Conservation (phyloP, 108 stramenopile species). For the Conticribra guillardii region DNA sequence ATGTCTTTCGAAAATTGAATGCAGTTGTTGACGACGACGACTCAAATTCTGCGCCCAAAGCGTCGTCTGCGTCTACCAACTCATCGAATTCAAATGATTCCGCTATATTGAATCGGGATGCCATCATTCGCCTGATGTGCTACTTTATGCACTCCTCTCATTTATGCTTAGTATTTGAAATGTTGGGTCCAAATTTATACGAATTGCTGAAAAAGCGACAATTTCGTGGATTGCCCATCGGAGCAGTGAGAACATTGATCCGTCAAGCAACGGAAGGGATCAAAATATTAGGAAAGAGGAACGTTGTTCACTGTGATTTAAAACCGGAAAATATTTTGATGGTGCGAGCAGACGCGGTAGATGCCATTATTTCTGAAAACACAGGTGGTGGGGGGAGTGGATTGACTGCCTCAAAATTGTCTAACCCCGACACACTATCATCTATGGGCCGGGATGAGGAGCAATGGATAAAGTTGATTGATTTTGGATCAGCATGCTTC, state of each 20-base stretch:
- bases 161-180: slow-evolving; percentile 95
- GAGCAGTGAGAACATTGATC: slow-evolving; percentile 74
- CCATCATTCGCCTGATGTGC: slow-evolving; percentile 84
- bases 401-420: not conserved
- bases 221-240: slow-evolving; percentile 92
- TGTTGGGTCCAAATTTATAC: slow-evolving; percentile 91
- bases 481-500: slow-evolving; percentile 97
- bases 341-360: slow-evolving; percentile 55
- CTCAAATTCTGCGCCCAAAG: slow-evolving; percentile 6
- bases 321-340: slow-evolving; percentile 99
- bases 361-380: slow-evolving; percentile 45
- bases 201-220: slow-evolving; percentile 93
- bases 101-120: slow-evolving; percentile 37
- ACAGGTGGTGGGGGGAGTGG: slow-evolving; percentile 13
- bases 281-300: slow-evolving; percentile 65
- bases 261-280: slow-evolving; percentile 72
- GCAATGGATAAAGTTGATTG: slow-evolving; percentile 90
- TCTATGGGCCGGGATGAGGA: slow-evolving; percentile 17
- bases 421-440: not conserved
- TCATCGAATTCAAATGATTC: slow-evolving; percentile 15
- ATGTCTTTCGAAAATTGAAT: slow-evolving; percentile 77
- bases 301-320: slow-evolving; percentile 97
- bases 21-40: slow-evolving; percentile 26
- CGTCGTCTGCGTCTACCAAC: slow-evolving; percentile 2
- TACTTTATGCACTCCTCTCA: slow-evolving; percentile 92